Evolutionary conservation across 1,139 yeast genomes (phyloP).

Genomic region (Taphrina flavorubra): DNA sequence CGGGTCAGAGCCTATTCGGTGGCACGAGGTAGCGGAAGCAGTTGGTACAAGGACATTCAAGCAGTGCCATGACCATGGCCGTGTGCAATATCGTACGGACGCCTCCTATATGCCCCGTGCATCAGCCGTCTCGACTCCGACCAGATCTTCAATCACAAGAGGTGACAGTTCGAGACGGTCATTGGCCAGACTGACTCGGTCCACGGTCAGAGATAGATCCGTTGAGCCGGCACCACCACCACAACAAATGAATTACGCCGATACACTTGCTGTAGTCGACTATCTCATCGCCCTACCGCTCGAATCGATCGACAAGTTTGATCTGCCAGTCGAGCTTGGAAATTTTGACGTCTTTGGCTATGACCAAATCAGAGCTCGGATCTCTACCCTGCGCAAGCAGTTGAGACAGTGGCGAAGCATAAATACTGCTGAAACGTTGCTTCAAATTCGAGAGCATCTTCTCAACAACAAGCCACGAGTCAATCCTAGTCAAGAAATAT

Average conservation of each 20-base stretch:
- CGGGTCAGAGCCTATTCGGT: background rate
- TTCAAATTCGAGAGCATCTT: background rate
- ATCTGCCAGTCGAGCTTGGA: background rate
- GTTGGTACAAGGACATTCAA: slow-evolving; percentile 16
- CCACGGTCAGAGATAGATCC: background rate
- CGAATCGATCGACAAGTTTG: slow-evolving; percentile 1
- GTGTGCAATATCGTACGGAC: background rate
- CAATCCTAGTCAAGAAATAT: slow-evolving; percentile 8
- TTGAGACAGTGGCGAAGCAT: background rate
- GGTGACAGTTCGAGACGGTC: background rate
- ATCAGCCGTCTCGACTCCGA: background rate
- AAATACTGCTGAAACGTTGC: background rate
- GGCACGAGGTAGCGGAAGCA: slow-evolving; percentile 9
- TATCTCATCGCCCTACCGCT: slow-evolving; percentile 14
- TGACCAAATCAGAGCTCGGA: slow-evolving; percentile 6
- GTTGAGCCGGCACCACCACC: background rate
- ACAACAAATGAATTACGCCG: background rate
- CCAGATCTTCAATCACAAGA: background rate
- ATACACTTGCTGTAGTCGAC: background rate
- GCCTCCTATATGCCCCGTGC: background rate
- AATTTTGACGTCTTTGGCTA: background rate
- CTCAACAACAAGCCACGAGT: background rate
- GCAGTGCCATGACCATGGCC: slow-evolving; percentile 18
- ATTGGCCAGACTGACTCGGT: background rate
- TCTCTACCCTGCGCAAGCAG: background rate